Conservation (phyloP, 2,329 filamentous ascomycete genomes). For the Beauveria scarabaeidicola region DNA sequence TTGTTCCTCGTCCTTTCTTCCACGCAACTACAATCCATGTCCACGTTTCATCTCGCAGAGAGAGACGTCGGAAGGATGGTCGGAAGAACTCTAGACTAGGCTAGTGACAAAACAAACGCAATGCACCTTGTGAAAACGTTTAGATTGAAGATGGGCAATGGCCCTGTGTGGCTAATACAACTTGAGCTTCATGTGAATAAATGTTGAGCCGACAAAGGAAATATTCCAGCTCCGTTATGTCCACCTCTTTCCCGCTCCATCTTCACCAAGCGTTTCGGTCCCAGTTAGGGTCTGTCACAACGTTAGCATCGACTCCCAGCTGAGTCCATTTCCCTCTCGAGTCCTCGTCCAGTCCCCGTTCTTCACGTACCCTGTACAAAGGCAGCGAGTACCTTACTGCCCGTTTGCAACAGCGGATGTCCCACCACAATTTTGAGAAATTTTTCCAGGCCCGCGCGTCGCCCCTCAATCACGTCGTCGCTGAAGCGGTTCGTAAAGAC, state of each 20-base stretch:
- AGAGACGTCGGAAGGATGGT: not conserved
- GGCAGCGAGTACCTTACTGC: conserved; percentile 88
- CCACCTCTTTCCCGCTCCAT: not conserved
- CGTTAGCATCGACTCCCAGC: conserved; percentile 9
- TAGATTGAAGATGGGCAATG: not conserved
- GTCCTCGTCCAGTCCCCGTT: not conserved
- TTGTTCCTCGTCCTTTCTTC: too few species aligned
- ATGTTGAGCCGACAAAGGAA: not conserved
- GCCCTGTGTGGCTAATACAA: not conserved
- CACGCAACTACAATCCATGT: too few species aligned
- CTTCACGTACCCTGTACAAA: conserved; percentile 76
- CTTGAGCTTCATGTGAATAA: not conserved
- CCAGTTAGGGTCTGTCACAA: conserved; percentile 66
- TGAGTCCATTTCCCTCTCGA: too few species aligned
- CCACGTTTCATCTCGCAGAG: too few species aligned
- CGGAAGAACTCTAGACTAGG: too few species aligned
- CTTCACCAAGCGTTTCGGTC: conserved; percentile 77
- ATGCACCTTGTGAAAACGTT: not conserved
- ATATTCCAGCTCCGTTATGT: not conserved
- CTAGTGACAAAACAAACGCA: too few species aligned
- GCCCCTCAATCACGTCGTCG: conserved; percentile 95
- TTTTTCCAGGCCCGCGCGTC: conserved; percentile 82
- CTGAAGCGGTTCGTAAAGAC: conserved; percentile 98
- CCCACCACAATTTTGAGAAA: conserved; percentile 97
- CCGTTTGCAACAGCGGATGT: conserved; percentile 91